Percentiles rank a stretch among this genome's conserved stretches.
Evolutionary conservation across 495 filamentous ascomycete species (phyloP).

Genomic region (Mytilinidion resinicola): DNA sequence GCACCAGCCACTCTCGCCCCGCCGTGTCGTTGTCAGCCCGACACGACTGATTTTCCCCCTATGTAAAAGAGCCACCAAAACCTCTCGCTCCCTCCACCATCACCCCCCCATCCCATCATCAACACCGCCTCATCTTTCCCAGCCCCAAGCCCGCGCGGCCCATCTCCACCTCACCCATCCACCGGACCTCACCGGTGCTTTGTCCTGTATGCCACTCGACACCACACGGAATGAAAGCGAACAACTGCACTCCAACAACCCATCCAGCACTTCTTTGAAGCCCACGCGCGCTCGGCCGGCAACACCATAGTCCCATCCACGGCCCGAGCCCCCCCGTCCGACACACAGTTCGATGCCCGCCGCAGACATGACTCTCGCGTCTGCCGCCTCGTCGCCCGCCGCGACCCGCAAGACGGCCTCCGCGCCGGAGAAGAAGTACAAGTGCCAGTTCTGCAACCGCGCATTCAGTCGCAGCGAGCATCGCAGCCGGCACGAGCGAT

Average conservation of each 20-base stretch:
- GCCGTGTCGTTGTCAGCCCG: neutral
- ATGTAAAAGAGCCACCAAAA: conserved; percentile 1
- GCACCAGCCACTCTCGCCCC: neutral
- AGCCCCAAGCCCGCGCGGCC: neutral
- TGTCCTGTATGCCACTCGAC: conserved; percentile 11
- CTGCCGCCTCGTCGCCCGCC: conserved; percentile 28
- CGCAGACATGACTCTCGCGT: conserved; percentile 29
- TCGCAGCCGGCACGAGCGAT: conserved; percentile 92
- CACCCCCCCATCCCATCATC: conserved; percentile 1
- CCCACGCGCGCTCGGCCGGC: conserved; percentile 27
- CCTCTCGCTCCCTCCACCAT: conserved; percentile 1
- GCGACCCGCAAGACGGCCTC: conserved; percentile 29
- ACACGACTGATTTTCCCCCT: no score
- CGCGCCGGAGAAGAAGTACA: conserved; percentile 93
- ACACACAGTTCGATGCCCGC: conserved; percentile 18
- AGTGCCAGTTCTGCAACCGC: conserved; percentile 96
- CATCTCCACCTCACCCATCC: neutral
- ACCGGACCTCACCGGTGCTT: conserved; percentile 14
- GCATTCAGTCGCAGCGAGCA: conserved; percentile 97
- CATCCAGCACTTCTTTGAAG: conserved; percentile 22
- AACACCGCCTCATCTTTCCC: neutral
- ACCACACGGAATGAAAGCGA: conserved; percentile 27
- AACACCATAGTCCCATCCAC: conserved; percentile 5
- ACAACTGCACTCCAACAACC: conserved; percentile 6
- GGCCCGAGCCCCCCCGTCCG: conserved; percentile 2